A percentile compares a stretch with the other conserved stretches of the same genome.
phyloP scores from a whole-genome alignment of 164 flowering plant genomes.

The Stephania japonica region DNA sequence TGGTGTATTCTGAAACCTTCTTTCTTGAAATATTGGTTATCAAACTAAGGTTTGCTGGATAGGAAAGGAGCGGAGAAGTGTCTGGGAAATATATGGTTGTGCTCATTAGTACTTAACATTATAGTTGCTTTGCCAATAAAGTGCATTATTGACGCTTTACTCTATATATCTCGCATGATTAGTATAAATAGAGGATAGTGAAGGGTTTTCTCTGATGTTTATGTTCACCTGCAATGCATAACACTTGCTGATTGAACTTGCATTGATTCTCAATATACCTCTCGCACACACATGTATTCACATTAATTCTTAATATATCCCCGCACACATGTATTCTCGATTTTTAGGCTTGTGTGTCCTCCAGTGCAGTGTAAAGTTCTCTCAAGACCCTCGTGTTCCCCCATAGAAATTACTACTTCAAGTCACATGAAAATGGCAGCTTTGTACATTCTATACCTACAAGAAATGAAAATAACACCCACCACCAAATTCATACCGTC shows the following conservation, averaged over 20 bases:
- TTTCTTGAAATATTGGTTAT: too few species aligned
- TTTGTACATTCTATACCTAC: conserved; percentile 31
- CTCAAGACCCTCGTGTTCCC: conserved; percentile 40
- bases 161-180: not conserved
- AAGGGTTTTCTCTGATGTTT: not conserved
- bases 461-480: conserved; percentile 29
- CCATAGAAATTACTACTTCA: conserved; percentile 27
- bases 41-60: too few species aligned
- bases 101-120: not conserved
- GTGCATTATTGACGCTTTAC: not conserved
- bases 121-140: not conserved
- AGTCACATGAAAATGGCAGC: conserved; percentile 20
- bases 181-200: not conserved
- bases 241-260: not conserved
- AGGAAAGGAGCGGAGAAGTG: too few species aligned
- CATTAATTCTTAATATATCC: too few species aligned
- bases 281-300: not conserved
- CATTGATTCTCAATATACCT: not conserved
- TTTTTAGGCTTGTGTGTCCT: conserved; percentile 5
- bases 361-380: conserved; percentile 77
- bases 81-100: too few species aligned
- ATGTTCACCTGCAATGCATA: not conserved
- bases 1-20: too few species aligned
- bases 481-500: conserved; percentile 28
- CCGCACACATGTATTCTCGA: not conserved